Conservation (phyloP, 2,329 filamentous ascomycete species). For the Trichoderma harzianum region DNA sequence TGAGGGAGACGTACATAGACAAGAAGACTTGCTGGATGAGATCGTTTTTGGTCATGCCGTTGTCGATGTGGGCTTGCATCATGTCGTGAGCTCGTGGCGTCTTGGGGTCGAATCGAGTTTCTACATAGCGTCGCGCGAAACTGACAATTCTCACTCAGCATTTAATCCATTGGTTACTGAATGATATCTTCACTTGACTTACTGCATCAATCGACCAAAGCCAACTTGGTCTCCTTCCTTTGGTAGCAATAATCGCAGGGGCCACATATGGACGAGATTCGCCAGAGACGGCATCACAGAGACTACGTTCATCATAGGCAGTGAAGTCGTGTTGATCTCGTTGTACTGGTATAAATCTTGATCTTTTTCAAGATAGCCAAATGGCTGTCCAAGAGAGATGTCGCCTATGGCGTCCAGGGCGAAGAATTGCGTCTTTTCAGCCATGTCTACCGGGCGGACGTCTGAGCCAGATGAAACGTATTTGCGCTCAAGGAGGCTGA, state of each 20-base stretch:
- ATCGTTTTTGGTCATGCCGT: slow-evolving; percentile 26
- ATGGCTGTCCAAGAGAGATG: slow-evolving; percentile 49
- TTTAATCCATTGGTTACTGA: not conserved
- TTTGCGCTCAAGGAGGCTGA: slow-evolving; percentile 45
- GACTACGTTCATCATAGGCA: slow-evolving; percentile 37
- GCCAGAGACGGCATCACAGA: slow-evolving; percentile 37
- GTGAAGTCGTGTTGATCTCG: slow-evolving; percentile 40
- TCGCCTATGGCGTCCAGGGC: slow-evolving; percentile 53
- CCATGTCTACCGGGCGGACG: slow-evolving; percentile 44
- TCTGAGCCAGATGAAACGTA: slow-evolving; percentile 41
- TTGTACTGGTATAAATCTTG: slow-evolving; percentile 46
- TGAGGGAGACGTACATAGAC: slow-evolving; percentile 8
- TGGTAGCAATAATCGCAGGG: slow-evolving; percentile 34
- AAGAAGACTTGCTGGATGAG: slow-evolving; percentile 19
- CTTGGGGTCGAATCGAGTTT: slow-evolving; percentile 22
- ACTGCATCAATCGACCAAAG: slow-evolving; percentile 40
- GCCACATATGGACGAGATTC: slow-evolving; percentile 36
- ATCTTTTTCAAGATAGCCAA: slow-evolving; percentile 50
- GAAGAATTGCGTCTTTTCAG: slow-evolving; percentile 49
- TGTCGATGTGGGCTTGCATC: slow-evolving; percentile 21
- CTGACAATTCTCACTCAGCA: not conserved
- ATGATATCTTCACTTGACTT: slow-evolving; percentile 12
- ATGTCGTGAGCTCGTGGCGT: slow-evolving; percentile 21
- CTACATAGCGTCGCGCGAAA: slow-evolving; percentile 25
- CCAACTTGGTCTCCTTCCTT: slow-evolving; percentile 37